A percentile compares a stretch with the other conserved stretches of the same genome.
These are phyloP conservation scores for Mucuna pruriens DNA, from an alignment of 306 rosid genomes.

Conservation along the genomic window DNA sequence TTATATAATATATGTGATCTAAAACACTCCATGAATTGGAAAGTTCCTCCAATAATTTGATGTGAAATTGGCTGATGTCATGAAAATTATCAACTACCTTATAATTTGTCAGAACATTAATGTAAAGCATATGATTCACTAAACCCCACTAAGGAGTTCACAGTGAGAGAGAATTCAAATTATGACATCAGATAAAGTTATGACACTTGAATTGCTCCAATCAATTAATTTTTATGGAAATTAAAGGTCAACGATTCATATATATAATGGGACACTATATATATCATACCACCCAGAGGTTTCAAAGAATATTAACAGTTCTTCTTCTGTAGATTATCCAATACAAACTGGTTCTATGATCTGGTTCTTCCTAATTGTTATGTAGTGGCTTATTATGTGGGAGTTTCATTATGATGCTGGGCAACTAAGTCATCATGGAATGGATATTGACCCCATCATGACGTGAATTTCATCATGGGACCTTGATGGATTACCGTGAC, in stretches of 20 bases:
- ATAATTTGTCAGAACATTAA: constrained; percentile 26
- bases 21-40: constrained; percentile 34
- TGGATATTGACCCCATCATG: constrained; percentile 19
- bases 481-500: neutral
- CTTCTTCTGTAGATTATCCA: constrained; percentile 26
- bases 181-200: constrained; percentile 23
- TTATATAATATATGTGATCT: constrained; percentile 17
- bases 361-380: constrained; percentile 4
- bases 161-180: constrained; percentile 47
- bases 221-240: constrained; percentile 23
- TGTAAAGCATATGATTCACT: constrained; percentile 35
- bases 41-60: constrained; percentile 47
- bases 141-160: constrained; percentile 45
- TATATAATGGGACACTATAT: constrained; percentile 35
- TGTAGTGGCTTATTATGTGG: constrained; percentile 35
- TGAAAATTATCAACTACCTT: constrained; percentile 29
- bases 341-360: neutral
- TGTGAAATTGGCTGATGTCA: constrained; percentile 53
- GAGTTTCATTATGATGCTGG: constrained; percentile 3
- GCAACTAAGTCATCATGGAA: constrained; percentile 5
- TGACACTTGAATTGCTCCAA: constrained; percentile 32
- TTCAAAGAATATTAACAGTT: constrained; percentile 22
- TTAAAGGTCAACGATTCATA: constrained; percentile 46
- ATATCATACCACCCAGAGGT: neutral
- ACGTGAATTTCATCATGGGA: constrained; percentile 22